Conservation (phyloP, 192 early-diverging fungal species). For the Dispira simplex region DNA sequence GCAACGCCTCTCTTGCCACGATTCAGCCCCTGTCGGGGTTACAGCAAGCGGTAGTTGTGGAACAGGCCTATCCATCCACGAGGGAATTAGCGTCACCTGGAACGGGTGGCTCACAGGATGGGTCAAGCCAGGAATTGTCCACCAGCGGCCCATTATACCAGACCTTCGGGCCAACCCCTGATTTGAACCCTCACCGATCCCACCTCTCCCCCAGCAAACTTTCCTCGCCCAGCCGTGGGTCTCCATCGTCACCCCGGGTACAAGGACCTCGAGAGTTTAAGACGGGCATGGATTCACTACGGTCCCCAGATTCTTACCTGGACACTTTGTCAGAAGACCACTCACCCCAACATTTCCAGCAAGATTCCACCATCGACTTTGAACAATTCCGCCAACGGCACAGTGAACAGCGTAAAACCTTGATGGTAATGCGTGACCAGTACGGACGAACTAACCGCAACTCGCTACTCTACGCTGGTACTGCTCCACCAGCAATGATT, state of each 20-base stretch:
- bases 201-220: too few species aligned
- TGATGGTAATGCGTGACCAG: neutral
- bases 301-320: neutral
- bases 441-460: constrained; percentile 3
- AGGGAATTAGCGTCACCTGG: too few species aligned
- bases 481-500: neutral
- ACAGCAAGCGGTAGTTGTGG: too few species aligned
- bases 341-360: neutral
- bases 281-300: neutral
- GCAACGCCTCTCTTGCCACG: too few species aligned
- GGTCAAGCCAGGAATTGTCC: too few species aligned
- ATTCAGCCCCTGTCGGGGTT: too few species aligned
- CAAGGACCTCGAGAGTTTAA: neutral
- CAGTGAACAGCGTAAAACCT: neutral
- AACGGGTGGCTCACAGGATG: too few species aligned
- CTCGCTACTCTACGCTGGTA: neutral
- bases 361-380: neutral
- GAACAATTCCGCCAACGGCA: neutral
- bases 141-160: too few species aligned
- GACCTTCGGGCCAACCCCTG: too few species aligned
- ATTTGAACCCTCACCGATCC: too few species aligned
- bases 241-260: neutral
- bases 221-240: too few species aligned
- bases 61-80: too few species aligned
- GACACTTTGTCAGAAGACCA: neutral